phyloP scores from a whole-genome alignment of 139 green algal genomes.

The Chlorella sp. region DNA sequence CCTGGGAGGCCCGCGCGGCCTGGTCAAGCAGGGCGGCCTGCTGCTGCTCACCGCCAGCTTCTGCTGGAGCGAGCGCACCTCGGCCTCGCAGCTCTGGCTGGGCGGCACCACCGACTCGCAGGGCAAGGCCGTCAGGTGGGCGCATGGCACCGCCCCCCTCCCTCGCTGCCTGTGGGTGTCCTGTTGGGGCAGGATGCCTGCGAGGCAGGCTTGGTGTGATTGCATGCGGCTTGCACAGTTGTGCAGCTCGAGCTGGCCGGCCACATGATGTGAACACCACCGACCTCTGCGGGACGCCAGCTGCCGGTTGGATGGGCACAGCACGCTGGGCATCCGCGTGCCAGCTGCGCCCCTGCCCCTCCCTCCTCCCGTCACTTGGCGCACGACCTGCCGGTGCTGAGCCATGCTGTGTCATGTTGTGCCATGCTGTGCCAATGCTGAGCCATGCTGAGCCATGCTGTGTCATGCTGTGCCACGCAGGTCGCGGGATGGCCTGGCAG shows the following conservation, averaged over 20 bases:
- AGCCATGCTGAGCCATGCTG: neutral
- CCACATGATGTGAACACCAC: too few relatives aligned
- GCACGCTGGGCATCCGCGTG: too few relatives aligned
- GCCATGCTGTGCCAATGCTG: neutral
- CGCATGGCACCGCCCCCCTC: neutral
- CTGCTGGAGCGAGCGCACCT: constrained; percentile 41
- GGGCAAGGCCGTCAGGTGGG: constrained; percentile 25
- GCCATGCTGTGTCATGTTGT: neutral
- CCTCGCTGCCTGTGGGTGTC: neutral
- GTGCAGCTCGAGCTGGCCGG: neutral
- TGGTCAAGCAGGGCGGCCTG: constrained; percentile 47
- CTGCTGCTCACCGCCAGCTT: constrained; percentile 43
- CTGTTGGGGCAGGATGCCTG: too few relatives aligned
- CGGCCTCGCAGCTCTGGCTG: constrained; percentile 46
- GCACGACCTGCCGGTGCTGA: neutral
- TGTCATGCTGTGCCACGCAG: constrained; percentile 12
- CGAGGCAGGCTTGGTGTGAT: neutral
- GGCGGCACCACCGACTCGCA: constrained; percentile 26
- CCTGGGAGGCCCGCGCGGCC: constrained; percentile 27
- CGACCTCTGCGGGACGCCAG: too few relatives aligned
- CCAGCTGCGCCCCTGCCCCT: neutral
- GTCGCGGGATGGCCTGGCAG: constrained; percentile 26
- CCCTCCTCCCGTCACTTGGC: neutral
- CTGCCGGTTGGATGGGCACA: too few relatives aligned
- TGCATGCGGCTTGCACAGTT: neutral